Evolutionary conservation across 768 basidiomycete genomes (phyloP).

Genomic region (Ephemerocybe angulata): DNA sequence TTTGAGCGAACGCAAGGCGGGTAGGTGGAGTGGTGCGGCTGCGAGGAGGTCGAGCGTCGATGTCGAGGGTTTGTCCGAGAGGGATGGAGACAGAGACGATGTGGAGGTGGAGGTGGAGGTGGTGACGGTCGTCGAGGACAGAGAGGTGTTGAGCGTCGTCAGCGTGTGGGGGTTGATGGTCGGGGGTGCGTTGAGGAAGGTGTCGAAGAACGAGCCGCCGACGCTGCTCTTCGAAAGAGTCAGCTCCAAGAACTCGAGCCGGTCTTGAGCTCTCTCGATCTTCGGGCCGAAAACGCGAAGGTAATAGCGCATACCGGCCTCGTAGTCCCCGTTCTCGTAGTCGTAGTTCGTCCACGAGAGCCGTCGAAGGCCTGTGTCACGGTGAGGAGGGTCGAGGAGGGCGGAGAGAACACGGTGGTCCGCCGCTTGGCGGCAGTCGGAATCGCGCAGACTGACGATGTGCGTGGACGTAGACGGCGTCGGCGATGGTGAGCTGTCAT

Average conservation of each 20-base stretch:
- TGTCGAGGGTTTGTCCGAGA: conserved; percentile 14
- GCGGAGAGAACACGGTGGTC: conserved; percentile 53
- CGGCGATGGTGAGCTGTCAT: not conserved
- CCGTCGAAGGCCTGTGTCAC: conserved; percentile 46
- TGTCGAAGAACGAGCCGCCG: conserved; percentile 8
- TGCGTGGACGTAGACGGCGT: not conserved
- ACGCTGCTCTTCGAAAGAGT: conserved; percentile 51
- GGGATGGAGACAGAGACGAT: conserved; percentile 6
- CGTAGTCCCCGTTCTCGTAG: conserved; percentile 23
- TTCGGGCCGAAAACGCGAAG: conserved; percentile 54
- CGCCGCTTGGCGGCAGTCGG: conserved; percentile 9
- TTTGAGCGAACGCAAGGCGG: conserved; percentile 64
- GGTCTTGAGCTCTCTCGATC: conserved; percentile 46
- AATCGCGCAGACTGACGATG: not conserved
- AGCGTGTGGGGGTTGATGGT: not conserved
- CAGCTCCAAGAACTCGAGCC: conserved; percentile 67
- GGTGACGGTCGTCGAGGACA: conserved; percentile 8
- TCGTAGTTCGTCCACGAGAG: conserved; percentile 75
- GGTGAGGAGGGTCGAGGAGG: conserved; percentile 44
- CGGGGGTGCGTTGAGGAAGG: not conserved
- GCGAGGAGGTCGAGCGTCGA: conserved; percentile 21
- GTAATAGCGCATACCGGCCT: conserved; percentile 47
- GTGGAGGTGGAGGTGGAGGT: conserved; percentile 2
- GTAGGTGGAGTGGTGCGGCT: conserved; percentile 49
- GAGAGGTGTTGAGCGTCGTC: conserved; percentile 11